Percentiles rank a stretch among this genome's conserved stretches.
phyloP scores from a whole-genome alignment of 2,329 filamentous ascomycete genomes.

The Aureobasidium melanogenum region DNA sequence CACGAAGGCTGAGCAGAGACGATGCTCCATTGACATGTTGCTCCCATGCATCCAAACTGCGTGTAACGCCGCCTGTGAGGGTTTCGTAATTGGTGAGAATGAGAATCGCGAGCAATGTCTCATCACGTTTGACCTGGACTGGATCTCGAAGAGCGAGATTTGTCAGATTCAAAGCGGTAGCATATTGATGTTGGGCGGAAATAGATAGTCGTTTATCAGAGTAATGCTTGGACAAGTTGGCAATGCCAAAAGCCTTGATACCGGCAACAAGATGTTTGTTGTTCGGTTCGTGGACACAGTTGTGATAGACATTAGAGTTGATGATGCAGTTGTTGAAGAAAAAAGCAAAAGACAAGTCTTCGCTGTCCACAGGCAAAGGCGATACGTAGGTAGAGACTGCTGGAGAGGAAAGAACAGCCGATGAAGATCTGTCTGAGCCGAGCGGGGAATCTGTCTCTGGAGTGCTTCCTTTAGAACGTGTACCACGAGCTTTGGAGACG shows the following conservation, averaged over 20 bases:
- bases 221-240: neutral
- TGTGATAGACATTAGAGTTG: neutral
- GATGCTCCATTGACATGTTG: conserved; percentile 8
- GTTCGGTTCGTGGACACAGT: neutral
- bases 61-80: neutral
- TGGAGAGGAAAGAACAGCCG: neutral
- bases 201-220: neutral
- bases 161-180: neutral
- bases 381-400: neutral
- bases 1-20: neutral
- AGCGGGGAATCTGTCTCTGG: neutral
- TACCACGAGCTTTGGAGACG: neutral
- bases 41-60: conserved; percentile 1
- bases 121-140: neutral
- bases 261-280: neutral
- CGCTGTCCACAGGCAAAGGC: neutral
- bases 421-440: neutral
- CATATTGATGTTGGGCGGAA: neutral
- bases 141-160: conserved; percentile 4
- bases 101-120: neutral
- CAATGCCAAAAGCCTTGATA: conserved; percentile 5
- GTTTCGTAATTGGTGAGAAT: conserved; percentile 9
- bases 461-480: neutral
- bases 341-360: neutral
- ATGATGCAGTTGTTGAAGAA: neutral